Evolutionary conservation across 148 eudicot genomes (phyloP).

Genomic region (Pouteria glomerata): DNA sequence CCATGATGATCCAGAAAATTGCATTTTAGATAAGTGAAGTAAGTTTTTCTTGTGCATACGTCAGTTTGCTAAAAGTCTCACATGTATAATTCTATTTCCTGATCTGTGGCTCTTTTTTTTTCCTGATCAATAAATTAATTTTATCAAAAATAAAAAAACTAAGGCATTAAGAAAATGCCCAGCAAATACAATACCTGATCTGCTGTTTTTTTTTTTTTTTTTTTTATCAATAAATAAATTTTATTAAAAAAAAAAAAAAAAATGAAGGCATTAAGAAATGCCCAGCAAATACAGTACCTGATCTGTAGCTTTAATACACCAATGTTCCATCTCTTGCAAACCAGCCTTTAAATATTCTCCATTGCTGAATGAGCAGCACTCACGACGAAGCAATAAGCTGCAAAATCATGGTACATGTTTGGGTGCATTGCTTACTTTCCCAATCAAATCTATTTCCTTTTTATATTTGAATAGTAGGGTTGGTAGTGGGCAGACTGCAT

Average conservation of each 20-base stretch:
- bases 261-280: too few species aligned
- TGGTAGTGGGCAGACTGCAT: slow-evolving; percentile 1
- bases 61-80: neutral
- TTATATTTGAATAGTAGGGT: neutral
- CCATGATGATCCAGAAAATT: slow-evolving; percentile 84
- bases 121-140: too few species aligned
- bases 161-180: too few species aligned
- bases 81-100: slow-evolving; percentile 1
- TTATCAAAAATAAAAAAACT: too few species aligned
- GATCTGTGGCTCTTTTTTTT: too few species aligned
- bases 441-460: neutral
- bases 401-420: slow-evolving; percentile 11
- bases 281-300: too few species aligned
- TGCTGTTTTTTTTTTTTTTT: too few species aligned
- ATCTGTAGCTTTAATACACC: slow-evolving; percentile 77
- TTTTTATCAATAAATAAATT: too few species aligned
- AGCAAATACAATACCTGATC: too few species aligned
- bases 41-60: neutral
- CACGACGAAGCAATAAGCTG: slow-evolving; percentile 97
- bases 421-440: neutral
- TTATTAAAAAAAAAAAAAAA: too few species aligned
- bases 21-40: slow-evolving; percentile 18
- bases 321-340: slow-evolving; percentile 80
- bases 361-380: slow-evolving; percentile 99
- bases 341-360: slow-evolving; percentile 97